These are phyloP conservation scores for Chaetomiaceae sp. DNA, from an alignment of 2,329 filamentous ascomycete species.

Conservation along the genomic window DNA sequence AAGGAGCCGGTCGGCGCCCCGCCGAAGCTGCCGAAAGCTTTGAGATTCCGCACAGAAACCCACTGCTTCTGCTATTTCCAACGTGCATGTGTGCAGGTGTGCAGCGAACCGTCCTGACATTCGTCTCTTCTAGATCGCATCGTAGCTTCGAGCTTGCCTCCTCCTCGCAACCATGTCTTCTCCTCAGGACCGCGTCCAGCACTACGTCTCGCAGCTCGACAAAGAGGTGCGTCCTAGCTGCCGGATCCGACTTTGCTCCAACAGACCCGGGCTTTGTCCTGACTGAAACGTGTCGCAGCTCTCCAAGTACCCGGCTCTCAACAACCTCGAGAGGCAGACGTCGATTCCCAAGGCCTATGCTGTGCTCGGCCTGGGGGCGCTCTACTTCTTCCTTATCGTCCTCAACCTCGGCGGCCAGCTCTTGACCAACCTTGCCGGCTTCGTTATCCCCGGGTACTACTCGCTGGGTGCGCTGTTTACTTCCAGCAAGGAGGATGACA, in stretches of 20 bases:
- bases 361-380: slow-evolving; percentile 66
- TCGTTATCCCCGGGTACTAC: slow-evolving; percentile 79
- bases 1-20: not conserved
- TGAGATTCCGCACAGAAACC: not conserved
- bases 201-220: slow-evolving; percentile 74
- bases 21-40: slow-evolving; percentile 14
- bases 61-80: not conserved
- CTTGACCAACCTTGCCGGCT: slow-evolving; percentile 80
- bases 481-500: slow-evolving; percentile 67
- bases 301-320: slow-evolving; percentile 77
- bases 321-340: slow-evolving; percentile 81
- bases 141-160: slow-evolving; percentile 9
- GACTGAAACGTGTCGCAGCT: slow-evolving; percentile 49
- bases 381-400: slow-evolving; percentile 89
- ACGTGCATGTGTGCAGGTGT: too few relatives aligned
- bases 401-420: slow-evolving; percentile 90
- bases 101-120: slow-evolving; percentile 16
- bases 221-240: slow-evolving; percentile 60
- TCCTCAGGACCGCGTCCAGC: slow-evolving; percentile 70
- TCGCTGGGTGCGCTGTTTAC: slow-evolving; percentile 74
- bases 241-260: slow-evolving; percentile 4
- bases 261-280: slow-evolving; percentile 12
- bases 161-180: slow-evolving; percentile 56
- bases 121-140: slow-evolving; percentile 11
- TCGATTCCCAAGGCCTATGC: slow-evolving; percentile 81